phyloP scores from a whole-genome alignment of 257 asterid species.

The Ilex aquifolium region DNA sequence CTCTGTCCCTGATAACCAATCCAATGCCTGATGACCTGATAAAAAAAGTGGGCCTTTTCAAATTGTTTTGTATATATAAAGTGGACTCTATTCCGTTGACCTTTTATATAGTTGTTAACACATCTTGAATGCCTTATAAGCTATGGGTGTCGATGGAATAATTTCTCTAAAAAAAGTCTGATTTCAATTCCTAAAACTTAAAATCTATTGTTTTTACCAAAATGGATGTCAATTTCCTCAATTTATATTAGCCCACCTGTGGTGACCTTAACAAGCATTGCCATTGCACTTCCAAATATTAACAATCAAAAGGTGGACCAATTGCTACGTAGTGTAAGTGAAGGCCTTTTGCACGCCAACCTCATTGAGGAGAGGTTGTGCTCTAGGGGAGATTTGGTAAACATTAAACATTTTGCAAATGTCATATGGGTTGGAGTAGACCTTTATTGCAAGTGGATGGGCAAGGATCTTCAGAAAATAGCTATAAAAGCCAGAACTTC shows the following conservation, averaged over 20 bases:
- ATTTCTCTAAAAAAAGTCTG: conserved; percentile 8
- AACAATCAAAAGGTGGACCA: not conserved
- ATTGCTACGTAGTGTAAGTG: conserved; percentile 15
- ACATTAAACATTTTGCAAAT: conserved; percentile 31
- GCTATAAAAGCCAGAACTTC: conserved; percentile 20
- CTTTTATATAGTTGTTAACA: no score
- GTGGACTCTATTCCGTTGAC: no score
- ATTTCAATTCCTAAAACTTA: conserved; percentile 20
- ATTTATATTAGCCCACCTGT: no score
- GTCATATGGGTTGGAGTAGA: conserved; percentile 34
- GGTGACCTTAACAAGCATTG: conserved; percentile 5
- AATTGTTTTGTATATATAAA: no score
- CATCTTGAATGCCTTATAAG: no score
- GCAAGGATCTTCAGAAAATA: no score
- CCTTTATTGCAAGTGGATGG: conserved; percentile 27
- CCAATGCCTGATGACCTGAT: no score
- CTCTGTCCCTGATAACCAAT: no score
- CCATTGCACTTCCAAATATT: not conserved
- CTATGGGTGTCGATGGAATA: no score
- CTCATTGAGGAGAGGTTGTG: conserved; percentile 21
- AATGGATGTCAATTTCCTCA: no score
- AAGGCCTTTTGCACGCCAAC: conserved; percentile 25
- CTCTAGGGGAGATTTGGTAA: conserved; percentile 10
- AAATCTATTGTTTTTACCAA: no score
- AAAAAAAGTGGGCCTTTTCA: no score